Evolutionary conservation across 1,284 basidiomycete genomes (phyloP), one percentile per base, ranked within the genome.

Genomic region (Cutaneotrichosporon mucoides): DNA sequence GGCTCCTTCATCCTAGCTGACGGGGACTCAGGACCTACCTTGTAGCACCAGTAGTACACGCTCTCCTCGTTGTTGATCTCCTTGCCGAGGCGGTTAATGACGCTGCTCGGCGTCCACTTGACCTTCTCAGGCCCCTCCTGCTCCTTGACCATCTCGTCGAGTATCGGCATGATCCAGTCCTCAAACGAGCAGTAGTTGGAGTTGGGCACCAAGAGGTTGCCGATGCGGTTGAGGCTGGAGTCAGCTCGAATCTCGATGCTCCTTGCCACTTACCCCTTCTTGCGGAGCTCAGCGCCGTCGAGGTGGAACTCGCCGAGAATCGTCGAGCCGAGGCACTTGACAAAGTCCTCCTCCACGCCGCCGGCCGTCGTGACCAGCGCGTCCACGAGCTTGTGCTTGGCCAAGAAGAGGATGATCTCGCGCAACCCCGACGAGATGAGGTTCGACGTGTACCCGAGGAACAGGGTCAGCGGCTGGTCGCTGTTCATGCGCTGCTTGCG

Each of bases 161-260:
- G 84, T 60, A 98, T 92, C 2, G 96, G 96, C 53, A 87, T 88
- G 10, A 99, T 85, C 96, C 96, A 99, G 76, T 99, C 95, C 78
- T 99, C 96, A 68, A 99, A 99, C 72, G 90, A 89, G 85, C 96
- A 98, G 78, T 99, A 99, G 75, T 99, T 99, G 70, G 97, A 93
- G 75, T 99, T 99, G 11, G 96, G 96, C 1, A 99, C 88, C 57
- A 99, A 81, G 44, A 99, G 84, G 72, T 99, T 99, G n/a, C 96
- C 96, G 65, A 99, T 95, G 36, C 96, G 86, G 72, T 99, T 99
- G 82, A 99, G 86, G 16, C 76, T 78, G 60, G 12, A 9, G 53
- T 48, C 11, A 59, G 44, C 33, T 4, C 5, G 33, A 35, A 41
- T 12, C 44, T 16, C 7, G 49, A 43, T n/a, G 10, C n/a, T 24